Base-by-base conservation (phyloP, 768 basidiomycete species). In the Cystofilobasidium bisporidii region DNA sequence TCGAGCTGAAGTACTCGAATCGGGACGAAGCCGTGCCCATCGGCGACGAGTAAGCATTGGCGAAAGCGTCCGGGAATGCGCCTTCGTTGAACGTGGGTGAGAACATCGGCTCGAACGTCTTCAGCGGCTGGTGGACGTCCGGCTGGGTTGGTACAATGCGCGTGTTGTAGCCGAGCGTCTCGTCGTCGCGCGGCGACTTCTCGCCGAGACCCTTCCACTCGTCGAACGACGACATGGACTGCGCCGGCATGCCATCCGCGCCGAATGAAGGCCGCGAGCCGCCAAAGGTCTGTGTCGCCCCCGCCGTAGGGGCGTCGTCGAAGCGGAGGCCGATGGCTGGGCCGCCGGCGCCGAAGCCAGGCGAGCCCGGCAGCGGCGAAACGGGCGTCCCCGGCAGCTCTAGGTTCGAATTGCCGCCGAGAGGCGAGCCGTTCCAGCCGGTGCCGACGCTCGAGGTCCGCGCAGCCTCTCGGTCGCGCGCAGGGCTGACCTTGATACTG, bases 351-450 rank as follows among this genome's bases (percentile, higher is more conserved):
- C 45, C 12, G 24, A 24, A 30, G n/a, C 22, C 18, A 30, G 64
- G 30, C 59, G 56, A 22, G 32, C 32, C 4, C 18, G 33, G 14
- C 43, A 59, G 45, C 24, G 64, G 45, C 20, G 61, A 63, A 28
- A 28, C 12, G 47, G 47, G 28, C n/a, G 60, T 30, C 12, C 15
- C 36, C 2, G 60, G 60, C 6, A 61, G 38, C 5, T 45, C n/a
- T 4, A 61, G 26, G n/a, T 41, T 61, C 6, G 8, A 14, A 24
- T 38, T 18, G 24, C 60, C 40, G 36, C 40, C 60, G 20, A 40
- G 2, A 30, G 65, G 65, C 11, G 65, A 58, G 26, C 56, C 65
- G 15, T 66, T 58, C 65, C 65, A 66, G 15, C 64, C 64, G 47
- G 65, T 50, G 26, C 56, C 65, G 36, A 47, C 59, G 58, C 32